phyloP scores from a whole-genome alignment of 2,329 filamentous ascomycete species.

The Clonostachys solani region DNA sequence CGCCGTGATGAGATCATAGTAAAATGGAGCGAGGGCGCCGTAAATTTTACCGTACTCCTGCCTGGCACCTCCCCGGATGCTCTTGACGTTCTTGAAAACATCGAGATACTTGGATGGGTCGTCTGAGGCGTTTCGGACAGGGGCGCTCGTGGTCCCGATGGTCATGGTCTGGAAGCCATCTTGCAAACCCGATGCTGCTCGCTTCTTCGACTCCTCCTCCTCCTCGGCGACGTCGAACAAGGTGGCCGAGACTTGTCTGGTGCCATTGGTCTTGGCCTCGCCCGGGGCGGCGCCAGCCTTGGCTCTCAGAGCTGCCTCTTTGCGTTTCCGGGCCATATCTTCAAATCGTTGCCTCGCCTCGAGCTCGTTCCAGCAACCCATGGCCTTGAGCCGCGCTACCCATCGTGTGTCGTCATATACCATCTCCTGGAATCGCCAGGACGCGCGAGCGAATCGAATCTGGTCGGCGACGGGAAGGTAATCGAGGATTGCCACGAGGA shows the following conservation, averaged over 20 bases:
- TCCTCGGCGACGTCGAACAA: constrained; percentile 74
- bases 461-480: constrained; percentile 84
- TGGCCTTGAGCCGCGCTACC: constrained; percentile 79
- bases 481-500: constrained; percentile 83
- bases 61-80: constrained; percentile 78
- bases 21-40: constrained; percentile 82
- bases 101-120: constrained; percentile 64
- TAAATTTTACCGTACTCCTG: constrained; percentile 91
- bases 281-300: background rate
- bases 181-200: constrained; percentile 20
- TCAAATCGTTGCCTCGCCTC: constrained; percentile 82
- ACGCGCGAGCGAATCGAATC: constrained; percentile 78
- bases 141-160: constrained; percentile 31
- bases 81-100: constrained; percentile 67
- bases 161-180: constrained; percentile 81
- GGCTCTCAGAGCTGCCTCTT: constrained; percentile 41
- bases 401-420: constrained; percentile 97
- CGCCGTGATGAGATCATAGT: constrained; percentile 72
- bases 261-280: background rate
- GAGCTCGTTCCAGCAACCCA: constrained; percentile 88
- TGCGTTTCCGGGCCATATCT: constrained; percentile 57
- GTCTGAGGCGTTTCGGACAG: constrained; percentile 33
- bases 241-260: constrained; percentile 37
- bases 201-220: constrained; percentile 69
- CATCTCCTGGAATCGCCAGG: constrained; percentile 90